Base-by-base conservation (phyloP, 352 stramenopile genomes). In the Aphanomyces cochlioides region DNA sequence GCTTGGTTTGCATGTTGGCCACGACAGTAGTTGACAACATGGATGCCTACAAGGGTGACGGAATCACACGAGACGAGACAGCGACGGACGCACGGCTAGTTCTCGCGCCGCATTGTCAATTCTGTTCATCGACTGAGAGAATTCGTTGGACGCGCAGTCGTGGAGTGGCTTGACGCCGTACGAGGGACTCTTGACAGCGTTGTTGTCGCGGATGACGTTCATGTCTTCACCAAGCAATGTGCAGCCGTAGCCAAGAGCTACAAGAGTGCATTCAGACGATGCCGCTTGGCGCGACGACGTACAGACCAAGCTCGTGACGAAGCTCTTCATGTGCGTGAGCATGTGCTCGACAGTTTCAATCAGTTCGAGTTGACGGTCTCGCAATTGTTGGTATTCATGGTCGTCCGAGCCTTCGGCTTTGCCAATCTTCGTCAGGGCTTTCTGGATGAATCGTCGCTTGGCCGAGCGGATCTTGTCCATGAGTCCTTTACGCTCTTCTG, bases 361-460 rank as follows among this genome's bases (percentile, higher is more conserved):
- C 37, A 84, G 54, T 3, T 77, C 69, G 17, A 82, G 71, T 17
- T 84, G 76, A 12, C 74, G 74, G 13, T 75, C 68, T 5, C 73
- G 76, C 21, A 81, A 72, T 21, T 37, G 40, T 19, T 74, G 66
- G 57, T 84, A 84, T 69, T 84, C 78, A 21, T 69, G 60, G 50
- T 84, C 78, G 36, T 79, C 77, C 2, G 76, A 81, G 1, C 60
- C 56, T 37, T 82, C 78, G 7, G 76, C 68, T 54, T 82, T 75
- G 7, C 78, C 76, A 28, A 84, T 50, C 66, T 82, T 81, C 39
- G 78, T 78, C 3, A 84, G 69, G 3, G 81, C 65, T 61, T 84
- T 76, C 56, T 84, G 78, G 48, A 84, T 78, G 36, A 84, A 69
- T 10, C 78, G 76, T 12, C 76, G 76, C 65, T 84, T 84, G 36